Percentiles rank a stretch among this genome's conserved stretches.
phyloP scores from a whole-genome alignment of 202 grass and related monocot genomes.

The Musa balbisiana region DNA sequence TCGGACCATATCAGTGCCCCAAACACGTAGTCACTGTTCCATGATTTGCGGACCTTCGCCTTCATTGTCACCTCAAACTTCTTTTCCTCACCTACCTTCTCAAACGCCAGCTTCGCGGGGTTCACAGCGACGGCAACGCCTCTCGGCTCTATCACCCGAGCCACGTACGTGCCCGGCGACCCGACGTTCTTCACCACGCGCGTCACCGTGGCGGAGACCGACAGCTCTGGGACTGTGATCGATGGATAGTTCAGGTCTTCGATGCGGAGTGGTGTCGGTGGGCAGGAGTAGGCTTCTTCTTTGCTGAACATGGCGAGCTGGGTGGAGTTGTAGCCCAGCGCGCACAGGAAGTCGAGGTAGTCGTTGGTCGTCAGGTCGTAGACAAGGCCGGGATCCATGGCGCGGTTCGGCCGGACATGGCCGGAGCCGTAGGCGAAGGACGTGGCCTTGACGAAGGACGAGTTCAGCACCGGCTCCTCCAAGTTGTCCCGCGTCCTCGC shows the following conservation, averaged over 20 bases:
- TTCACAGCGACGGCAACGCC: constrained; percentile 40
- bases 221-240: constrained; percentile 43
- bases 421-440: constrained; percentile 63
- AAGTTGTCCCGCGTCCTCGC: constrained; percentile 42
- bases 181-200: constrained; percentile 73
- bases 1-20: constrained; percentile 61
- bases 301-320: constrained; percentile 39
- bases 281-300: constrained; percentile 38
- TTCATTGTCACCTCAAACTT: constrained; percentile 42
- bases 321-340: constrained; percentile 41
- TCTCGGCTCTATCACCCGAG: constrained; percentile 25
- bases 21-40: constrained; percentile 39
- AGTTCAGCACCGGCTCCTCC: constrained; percentile 27
- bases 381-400: constrained; percentile 60
- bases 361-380: constrained; percentile 50
- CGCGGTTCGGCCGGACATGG: constrained; percentile 38
- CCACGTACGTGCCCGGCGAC: constrained; percentile 33
- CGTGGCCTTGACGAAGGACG: constrained; percentile 33
- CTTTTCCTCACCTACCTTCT: constrained; percentile 51
- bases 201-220: constrained; percentile 22
- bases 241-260: constrained; percentile 82
- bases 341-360: constrained; percentile 72
- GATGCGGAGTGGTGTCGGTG: constrained; percentile 23
- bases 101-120: constrained; percentile 33
- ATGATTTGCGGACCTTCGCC: constrained; percentile 8